Conservation (phyloP, 768 basidiomycete species). For the Suillus decipiens region DNA sequence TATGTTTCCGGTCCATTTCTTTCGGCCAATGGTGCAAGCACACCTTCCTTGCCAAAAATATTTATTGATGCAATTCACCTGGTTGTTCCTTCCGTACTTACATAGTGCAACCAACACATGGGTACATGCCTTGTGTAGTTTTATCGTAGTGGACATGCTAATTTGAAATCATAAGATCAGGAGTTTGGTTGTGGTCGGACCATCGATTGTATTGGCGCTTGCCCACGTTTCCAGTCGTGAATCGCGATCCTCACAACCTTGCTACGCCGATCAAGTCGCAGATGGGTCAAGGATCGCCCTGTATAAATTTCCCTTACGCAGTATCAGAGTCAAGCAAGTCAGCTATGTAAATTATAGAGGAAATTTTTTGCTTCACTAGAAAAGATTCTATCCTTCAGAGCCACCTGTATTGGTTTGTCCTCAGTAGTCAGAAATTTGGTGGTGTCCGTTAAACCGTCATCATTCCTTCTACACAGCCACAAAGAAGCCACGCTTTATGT, state of each 20-base stretch:
- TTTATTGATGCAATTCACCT: conserved; percentile 21
- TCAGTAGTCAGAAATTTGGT: background rate
- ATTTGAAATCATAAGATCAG: conserved; percentile 16
- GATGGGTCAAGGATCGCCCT: background rate
- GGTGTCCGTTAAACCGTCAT: too few relatives aligned
- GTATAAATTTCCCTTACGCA: background rate
- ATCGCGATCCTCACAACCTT: conserved; percentile 1
- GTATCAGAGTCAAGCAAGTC: background rate
- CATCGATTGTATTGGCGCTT: background rate
- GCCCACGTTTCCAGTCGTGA: background rate
- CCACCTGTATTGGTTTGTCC: background rate
- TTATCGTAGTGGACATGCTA: conserved; percentile 24
- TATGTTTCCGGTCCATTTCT: conserved; percentile 4
- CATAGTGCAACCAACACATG: conserved; percentile 16
- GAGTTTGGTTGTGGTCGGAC: background rate
- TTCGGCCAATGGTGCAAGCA: conserved; percentile 9
- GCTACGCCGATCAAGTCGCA: background rate
- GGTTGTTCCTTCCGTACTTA: conserved; percentile 11
- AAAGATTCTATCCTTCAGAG: background rate
- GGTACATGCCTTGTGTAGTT: conserved; percentile 26
- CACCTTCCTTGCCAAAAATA: conserved; percentile 12
- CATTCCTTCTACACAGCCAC: conserved; percentile 10
- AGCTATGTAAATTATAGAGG: background rate
- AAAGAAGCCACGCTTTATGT: conserved; percentile 5
- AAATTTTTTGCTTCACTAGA: too few relatives aligned